Evolutionary conservation across 2,329 filamentous ascomycete genomes (phyloP), one percentile per base, ranked within the genome.

Genomic region (Mollisiaceae sp.): DNA sequence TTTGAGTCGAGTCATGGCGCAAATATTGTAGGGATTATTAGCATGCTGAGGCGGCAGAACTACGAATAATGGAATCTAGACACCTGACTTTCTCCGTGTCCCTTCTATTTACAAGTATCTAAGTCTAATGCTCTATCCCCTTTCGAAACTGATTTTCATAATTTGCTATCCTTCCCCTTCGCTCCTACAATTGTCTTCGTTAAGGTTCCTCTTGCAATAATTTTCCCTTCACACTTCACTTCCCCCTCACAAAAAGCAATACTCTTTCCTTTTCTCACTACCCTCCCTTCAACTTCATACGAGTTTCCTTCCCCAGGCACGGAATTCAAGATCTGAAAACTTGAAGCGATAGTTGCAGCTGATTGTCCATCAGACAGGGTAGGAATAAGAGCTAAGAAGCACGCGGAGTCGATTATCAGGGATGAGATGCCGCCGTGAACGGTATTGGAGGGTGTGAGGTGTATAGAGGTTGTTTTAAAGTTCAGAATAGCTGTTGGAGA

Each of bases 31-130:
- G 50, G 71, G 65, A 69, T 66, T 65, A 60, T 62, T 61, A 64
- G 35, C 63, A 62, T 66, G 54, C 57, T 36, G 36, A 59, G 57
- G 32, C 56, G 55, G 22, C 55, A 69, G 60, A 66, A 67, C 35
- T 66, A 72, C 60, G 70, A 71, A 68, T 71, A 71, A 73, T 72
- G 72, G 64, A 71, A 70, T 65, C 45, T 69, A 71, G 68, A 71
- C 56, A 39, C 32, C 50, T 54, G 14, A 36, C 15, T 50, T 20
- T 56, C 20, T 43, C 41, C 18, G 47, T 12, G 20, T 14, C 22
- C 56, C 15, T n/a, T n/a, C n/a, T 54, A 54, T 35, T 35, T 27
- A 15, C 50, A 27, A 8, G 11, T 52, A 52, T 52, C 5, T 27
- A 38, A 8, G 20, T 8, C 27, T 32, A 6, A 6, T 32, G 8